Evolutionary conservation across 805 yeast species (phyloP).

Genomic region (Starmerella bacillaris): DNA sequence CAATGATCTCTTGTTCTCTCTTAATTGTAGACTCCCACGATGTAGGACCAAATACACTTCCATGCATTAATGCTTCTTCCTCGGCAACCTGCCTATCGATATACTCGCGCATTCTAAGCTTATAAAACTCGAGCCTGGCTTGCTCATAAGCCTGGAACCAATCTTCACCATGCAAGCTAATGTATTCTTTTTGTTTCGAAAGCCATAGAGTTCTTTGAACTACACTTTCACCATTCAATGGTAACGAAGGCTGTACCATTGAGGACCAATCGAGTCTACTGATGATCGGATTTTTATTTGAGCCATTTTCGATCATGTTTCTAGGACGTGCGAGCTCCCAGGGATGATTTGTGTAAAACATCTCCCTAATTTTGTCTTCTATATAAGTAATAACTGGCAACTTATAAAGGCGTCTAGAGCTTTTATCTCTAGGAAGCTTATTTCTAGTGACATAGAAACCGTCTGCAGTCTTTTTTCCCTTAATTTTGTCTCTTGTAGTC

Average conservation of each 20-base stretch:
- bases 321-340: slow-evolving; percentile 95
- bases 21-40: slow-evolving; percentile 49
- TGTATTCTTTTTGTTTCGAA: slow-evolving; percentile 23
- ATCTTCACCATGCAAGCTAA: slow-evolving; percentile 15
- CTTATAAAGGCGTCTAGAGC: slow-evolving; percentile 27
- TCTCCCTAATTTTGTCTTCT: slow-evolving; percentile 66
- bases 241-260: slow-evolving; percentile 52
- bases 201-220: slow-evolving; percentile 56
- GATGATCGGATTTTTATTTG: background rate
- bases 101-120: slow-evolving; percentile 69
- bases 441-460: slow-evolving; percentile 32
- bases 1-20: slow-evolving; percentile 52
- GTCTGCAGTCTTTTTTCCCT: slow-evolving; percentile 11
- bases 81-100: slow-evolving; percentile 47
- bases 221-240: slow-evolving; percentile 77
- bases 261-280: slow-evolving; percentile 50
- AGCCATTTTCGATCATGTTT: slow-evolving; percentile 51
- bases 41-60: slow-evolving; percentile 50
- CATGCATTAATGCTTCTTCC: slow-evolving; percentile 77
- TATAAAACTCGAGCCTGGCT: slow-evolving; percentile 77
- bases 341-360: slow-evolving; percentile 85
- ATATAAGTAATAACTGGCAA: slow-evolving; percentile 39
- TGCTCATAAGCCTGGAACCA: slow-evolving; percentile 55
- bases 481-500: background rate
- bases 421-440: slow-evolving; percentile 20